A percentile compares a stretch with the other conserved stretches of the same genome.
These are phyloP conservation scores for Diaporthe sp. DNA, from an alignment of 2,329 filamentous ascomycete species.

Conservation along the genomic window DNA sequence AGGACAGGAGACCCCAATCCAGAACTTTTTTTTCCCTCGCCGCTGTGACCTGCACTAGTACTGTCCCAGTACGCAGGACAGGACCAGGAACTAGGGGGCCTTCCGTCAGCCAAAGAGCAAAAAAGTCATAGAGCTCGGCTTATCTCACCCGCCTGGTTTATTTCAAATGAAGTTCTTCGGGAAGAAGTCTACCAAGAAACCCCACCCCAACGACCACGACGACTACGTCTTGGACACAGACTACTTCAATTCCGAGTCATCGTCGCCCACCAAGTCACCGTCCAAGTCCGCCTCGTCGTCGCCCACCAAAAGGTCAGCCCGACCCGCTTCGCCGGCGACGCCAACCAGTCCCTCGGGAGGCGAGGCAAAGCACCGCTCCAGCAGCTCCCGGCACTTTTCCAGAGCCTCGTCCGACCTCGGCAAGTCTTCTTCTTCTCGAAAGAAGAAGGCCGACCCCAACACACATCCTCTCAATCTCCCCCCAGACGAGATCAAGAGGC, in stretches of 20 bases:
- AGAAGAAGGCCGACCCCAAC: constrained; percentile 74
- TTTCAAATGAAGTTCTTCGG: constrained; percentile 67
- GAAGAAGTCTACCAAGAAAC: constrained; percentile 60
- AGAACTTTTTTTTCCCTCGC: constrained; percentile 29
- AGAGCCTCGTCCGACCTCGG: constrained; percentile 65
- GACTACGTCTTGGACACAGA: constrained; percentile 54
- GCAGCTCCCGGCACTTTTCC: constrained; percentile 59
- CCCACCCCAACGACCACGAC: constrained; percentile 38
- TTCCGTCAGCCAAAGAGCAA: constrained; percentile 12
- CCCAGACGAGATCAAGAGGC: constrained; percentile 86
- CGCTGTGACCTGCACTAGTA: constrained; percentile 36
- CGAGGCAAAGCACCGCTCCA: constrained; percentile 50
- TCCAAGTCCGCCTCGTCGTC: constrained; percentile 48
- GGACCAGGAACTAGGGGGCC: constrained; percentile 38
- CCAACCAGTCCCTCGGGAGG: constrained; percentile 49
- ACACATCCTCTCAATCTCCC: constrained; percentile 92
- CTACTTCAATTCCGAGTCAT: constrained; percentile 52
- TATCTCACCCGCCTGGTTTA: constrained; percentile 34
- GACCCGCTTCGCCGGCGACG: constrained; percentile 49
- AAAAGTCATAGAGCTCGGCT: constrained; percentile 36
- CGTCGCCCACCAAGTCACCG: constrained; percentile 48
- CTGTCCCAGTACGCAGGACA: constrained; percentile 37
- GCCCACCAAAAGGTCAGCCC: constrained; percentile 56
- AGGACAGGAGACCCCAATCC: constrained; percentile 45
- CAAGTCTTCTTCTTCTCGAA: constrained; percentile 60